A percentile compares a stretch with the other conserved stretches of the same genome.
phyloP scores from a whole-genome alignment of 1,284 basidiomycete species.

The Papiliotrema flavescens region DNA sequence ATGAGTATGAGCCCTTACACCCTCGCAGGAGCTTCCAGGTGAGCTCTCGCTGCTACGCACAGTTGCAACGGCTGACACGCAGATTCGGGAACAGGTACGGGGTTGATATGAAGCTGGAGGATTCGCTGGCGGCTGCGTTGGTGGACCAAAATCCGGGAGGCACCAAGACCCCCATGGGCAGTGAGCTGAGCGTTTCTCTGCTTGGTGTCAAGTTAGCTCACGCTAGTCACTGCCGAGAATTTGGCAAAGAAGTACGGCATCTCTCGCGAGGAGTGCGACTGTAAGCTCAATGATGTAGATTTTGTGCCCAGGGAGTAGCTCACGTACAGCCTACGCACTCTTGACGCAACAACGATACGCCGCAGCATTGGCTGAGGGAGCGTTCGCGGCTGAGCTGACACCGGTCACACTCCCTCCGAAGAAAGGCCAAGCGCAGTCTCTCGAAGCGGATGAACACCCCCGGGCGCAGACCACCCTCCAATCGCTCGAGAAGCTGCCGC shows the following conservation, averaged over 20 bases:
- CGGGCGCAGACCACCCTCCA: constrained; percentile 51
- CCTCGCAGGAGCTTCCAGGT: constrained; percentile 49
- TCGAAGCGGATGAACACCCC: constrained; percentile 54
- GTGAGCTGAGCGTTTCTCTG: constrained; percentile 22
- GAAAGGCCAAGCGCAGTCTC: constrained; percentile 37
- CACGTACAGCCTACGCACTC: constrained; percentile 50
- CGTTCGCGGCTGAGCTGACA: constrained; percentile 54
- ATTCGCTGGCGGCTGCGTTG: constrained; percentile 54
- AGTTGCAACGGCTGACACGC: neutral
- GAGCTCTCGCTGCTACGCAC: constrained; percentile 18
- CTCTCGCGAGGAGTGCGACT: constrained; percentile 55
- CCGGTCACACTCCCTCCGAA: constrained; percentile 51
- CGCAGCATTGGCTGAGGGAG: constrained; percentile 52
- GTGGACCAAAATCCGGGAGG: constrained; percentile 54
- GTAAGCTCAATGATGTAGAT: constrained; percentile 17
- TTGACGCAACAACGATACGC: constrained; percentile 56
- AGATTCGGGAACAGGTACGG: constrained; percentile 51
- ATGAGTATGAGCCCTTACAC: constrained; percentile 56
- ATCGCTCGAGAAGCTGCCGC: constrained; percentile 51
- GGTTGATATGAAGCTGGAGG: constrained; percentile 56
- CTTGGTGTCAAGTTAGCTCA: constrained; percentile 1
- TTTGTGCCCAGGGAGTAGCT: constrained; percentile 5
- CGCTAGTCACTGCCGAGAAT: constrained; percentile 55
- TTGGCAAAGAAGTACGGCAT: constrained; percentile 55
- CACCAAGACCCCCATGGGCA: constrained; percentile 52